phyloP scores from a whole-genome alignment of 768 basidiomycete species.

The Dacryopinax spathularia region DNA sequence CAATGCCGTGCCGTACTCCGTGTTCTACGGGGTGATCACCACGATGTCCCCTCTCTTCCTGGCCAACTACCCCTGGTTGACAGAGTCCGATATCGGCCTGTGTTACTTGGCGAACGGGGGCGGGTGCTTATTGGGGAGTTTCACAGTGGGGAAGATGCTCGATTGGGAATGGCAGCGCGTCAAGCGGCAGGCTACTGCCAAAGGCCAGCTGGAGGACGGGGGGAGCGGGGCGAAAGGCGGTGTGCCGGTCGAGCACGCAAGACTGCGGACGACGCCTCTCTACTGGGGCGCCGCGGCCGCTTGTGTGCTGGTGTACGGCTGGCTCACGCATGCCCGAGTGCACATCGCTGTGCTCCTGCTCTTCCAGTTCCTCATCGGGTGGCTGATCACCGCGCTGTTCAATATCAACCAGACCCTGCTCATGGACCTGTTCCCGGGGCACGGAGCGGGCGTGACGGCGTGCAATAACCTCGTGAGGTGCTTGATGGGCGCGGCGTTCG shows the following conservation, averaged over 20 bases:
- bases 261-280: slow-evolving; percentile 15
- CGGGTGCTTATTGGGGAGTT: slow-evolving; percentile 50
- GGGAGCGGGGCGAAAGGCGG: slow-evolving; percentile 16
- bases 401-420: slow-evolving; percentile 12
- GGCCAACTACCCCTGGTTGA: slow-evolving; percentile 42
- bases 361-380: slow-evolving; percentile 19
- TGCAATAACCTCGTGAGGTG: slow-evolving; percentile 18
- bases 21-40: slow-evolving; percentile 47
- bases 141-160: slow-evolving; percentile 45
- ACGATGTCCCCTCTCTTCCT: slow-evolving; percentile 49
- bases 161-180: slow-evolving; percentile 48
- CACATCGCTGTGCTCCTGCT: slow-evolving; percentile 19
- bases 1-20: slow-evolving; percentile 40
- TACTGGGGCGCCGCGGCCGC: slow-evolving; percentile 11
- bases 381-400: slow-evolving; percentile 12
- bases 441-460: slow-evolving; percentile 22
- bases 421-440: slow-evolving; percentile 24
- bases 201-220: slow-evolving; percentile 12
- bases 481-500: slow-evolving; percentile 10
- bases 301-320: slow-evolving; percentile 17
- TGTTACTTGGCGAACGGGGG: slow-evolving; percentile 66
- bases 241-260: slow-evolving; percentile 20
- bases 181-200: slow-evolving; percentile 13
- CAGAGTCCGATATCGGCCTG: slow-evolving; percentile 52
- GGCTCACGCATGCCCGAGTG: slow-evolving; percentile 15